Base-by-base conservation (phyloP, 129 eudicot genomes). In the Solidago caesia region DNA sequence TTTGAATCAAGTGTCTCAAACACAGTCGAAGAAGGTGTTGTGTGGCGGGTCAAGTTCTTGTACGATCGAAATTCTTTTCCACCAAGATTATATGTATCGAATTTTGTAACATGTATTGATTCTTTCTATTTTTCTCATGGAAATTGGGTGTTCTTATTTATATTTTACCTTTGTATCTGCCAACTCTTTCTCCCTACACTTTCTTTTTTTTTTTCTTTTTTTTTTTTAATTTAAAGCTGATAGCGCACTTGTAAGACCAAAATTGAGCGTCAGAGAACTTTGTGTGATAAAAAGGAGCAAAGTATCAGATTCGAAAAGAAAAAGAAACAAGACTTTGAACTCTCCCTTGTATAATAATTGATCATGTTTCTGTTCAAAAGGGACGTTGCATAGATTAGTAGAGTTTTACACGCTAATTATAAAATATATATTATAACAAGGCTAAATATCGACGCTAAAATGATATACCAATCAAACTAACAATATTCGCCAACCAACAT, bases 101-200 rank as follows among this genome's bases (percentile, higher is more conserved):
- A 44, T 53, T 61, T 66, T 75, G 78, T 65, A 39, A 75, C 80
- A 52, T 76, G 73, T 3, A 55, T 29, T 45, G 41, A 67, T 67
- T 67, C 39, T 57, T 76, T 55, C 10, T 55, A 26, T 55, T 67
- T n/a, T 26, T 56, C 33, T 41, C 27, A 64, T 21, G 21, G 62
- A 52, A 25, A 21, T 45, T 14, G 21, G 21, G 77, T 44, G 10
- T 45, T 45, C 9, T 5, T 25, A 13, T 43, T 2, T 13, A 5
- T 21, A 41, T 7, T 44, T 21, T 21, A 21, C 21, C 21, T 59
- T 58, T 16, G 52, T 16, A 45, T 21, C 27, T 42, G 42, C 25
- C 46, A 63, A 63, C n/a, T 27, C 6, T 0, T 26, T 21, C 39
- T 33, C 39, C 39, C 3, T 33, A 3, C 39, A 33, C 39, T 33